Conservation (phyloP, 768 basidiomycete species). For the Roridomyces roridus region DNA sequence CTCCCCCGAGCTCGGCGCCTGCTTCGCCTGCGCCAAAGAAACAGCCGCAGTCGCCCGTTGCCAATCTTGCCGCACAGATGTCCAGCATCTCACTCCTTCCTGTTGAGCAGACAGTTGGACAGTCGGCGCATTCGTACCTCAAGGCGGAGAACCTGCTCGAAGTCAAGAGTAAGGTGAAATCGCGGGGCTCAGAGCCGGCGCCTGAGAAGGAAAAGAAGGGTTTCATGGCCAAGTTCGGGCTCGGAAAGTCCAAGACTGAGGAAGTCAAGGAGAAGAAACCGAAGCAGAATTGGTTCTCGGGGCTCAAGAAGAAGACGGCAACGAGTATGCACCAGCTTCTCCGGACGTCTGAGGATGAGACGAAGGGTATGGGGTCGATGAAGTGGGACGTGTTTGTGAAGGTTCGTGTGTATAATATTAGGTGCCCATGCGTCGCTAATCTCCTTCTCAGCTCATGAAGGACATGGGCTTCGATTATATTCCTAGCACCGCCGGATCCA, state of each 20-base stretch:
- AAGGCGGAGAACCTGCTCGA: slow-evolving; percentile 53
- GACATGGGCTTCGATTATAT: slow-evolving; percentile 81
- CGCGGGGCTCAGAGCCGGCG: slow-evolving; percentile 59
- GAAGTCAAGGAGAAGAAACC: slow-evolving; percentile 45
- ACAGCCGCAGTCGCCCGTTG: slow-evolving; percentile 24
- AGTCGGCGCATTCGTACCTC: slow-evolving; percentile 76
- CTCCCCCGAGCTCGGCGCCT: slow-evolving; percentile 24
- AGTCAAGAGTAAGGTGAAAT: slow-evolving; percentile 73
- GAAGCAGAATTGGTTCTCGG: slow-evolving; percentile 62
- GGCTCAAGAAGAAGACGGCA: slow-evolving; percentile 63
- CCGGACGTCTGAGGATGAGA: slow-evolving; percentile 59
- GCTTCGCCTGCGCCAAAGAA: slow-evolving; percentile 28
- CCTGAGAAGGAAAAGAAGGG: slow-evolving; percentile 49
- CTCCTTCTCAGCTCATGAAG: slow-evolving; percentile 62
- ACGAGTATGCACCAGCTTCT: slow-evolving; percentile 71
- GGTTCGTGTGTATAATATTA: slow-evolving; percentile 42
- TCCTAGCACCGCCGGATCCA: slow-evolving; percentile 80
- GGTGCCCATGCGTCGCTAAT: background rate
- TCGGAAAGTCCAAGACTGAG: slow-evolving; percentile 38
- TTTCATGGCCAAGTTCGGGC: slow-evolving; percentile 58
- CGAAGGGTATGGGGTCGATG: slow-evolving; percentile 62
- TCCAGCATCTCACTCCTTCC: slow-evolving; percentile 42
- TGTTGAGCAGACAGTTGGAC: slow-evolving; percentile 57
- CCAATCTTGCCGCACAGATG: slow-evolving; percentile 23
- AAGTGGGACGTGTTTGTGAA: slow-evolving; percentile 83